These are phyloP conservation scores for Hortiboletus campestris DNA, from an alignment of 768 basidiomycete genomes.

Conservation along the genomic window DNA sequence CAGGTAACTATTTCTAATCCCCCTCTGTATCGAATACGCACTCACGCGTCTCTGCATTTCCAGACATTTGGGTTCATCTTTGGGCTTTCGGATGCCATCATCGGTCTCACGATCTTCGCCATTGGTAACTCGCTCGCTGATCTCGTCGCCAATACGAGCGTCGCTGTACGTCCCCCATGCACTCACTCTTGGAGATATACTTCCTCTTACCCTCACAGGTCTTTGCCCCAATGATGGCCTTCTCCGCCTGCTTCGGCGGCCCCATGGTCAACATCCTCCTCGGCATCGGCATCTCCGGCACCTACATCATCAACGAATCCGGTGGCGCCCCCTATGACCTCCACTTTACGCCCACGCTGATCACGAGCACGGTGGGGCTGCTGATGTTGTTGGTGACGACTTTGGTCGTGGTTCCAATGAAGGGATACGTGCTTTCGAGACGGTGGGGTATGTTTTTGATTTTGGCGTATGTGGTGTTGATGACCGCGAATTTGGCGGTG, in stretches of 20 bases:
- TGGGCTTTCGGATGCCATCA: conserved; percentile 94
- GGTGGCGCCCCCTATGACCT: conserved; percentile 58
- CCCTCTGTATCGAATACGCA: background rate
- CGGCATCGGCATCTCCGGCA: conserved; percentile 89
- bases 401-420: conserved; percentile 79
- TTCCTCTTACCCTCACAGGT: conserved; percentile 38
- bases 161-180: conserved; percentile 58
- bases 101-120: conserved; percentile 95
- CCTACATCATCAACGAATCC: conserved; percentile 73
- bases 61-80: conserved; percentile 93
- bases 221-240: conserved; percentile 92
- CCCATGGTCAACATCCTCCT: conserved; percentile 91
- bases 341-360: conserved; percentile 76
- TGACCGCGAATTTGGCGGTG: conserved; percentile 76
- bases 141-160: conserved; percentile 94
- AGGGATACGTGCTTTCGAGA: conserved; percentile 75
- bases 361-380: conserved; percentile 83
- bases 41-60: conserved; percentile 5
- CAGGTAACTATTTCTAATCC: conserved; percentile 49
- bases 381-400: conserved; percentile 72
- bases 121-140: conserved; percentile 96
- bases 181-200: background rate
- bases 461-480: conserved; percentile 66
- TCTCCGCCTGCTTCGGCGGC: conserved; percentile 92
- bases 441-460: conserved; percentile 84